Percentiles rank a stretch among this genome's conserved stretches.
Conservation (phyloP, 2,329 filamentous ascomycete genomes). For the Canariomyces notabilis region DNA sequence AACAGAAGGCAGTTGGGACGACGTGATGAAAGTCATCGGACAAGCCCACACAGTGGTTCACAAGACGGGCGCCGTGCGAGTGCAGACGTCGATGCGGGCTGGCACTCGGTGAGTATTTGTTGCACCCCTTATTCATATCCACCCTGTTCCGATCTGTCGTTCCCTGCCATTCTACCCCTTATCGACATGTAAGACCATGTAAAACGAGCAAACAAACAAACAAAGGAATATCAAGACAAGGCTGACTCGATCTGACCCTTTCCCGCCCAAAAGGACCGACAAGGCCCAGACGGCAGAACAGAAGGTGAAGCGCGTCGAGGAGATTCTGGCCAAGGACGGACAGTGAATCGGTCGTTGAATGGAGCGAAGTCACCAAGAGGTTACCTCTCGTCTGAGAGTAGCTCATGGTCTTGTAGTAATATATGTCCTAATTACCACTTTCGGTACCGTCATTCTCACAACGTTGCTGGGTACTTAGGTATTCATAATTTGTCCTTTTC, state of each 20-base stretch:
- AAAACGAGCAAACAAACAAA: too few relatives aligned
- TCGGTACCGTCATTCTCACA: too few relatives aligned
- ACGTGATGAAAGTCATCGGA: constrained; percentile 79
- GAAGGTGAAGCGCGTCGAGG: constrained; percentile 63
- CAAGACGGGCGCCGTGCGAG: constrained; percentile 67
- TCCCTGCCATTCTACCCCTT: too few relatives aligned
- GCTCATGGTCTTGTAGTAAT: too few relatives aligned
- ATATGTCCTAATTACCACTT: too few relatives aligned
- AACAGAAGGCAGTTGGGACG: constrained; percentile 84
- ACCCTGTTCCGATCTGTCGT: too few relatives aligned
- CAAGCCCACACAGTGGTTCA: constrained; percentile 78
- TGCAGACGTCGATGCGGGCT: constrained; percentile 84
- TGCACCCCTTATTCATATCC: too few relatives aligned
- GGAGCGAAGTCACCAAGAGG: too few relatives aligned
- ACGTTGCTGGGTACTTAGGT: too few relatives aligned
- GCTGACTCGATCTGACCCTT: background rate
- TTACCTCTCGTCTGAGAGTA: too few relatives aligned
- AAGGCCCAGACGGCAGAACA: constrained; percentile 77
- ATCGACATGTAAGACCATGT: too few relatives aligned
- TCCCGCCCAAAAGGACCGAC: constrained; percentile 58
- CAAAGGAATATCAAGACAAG: background rate
- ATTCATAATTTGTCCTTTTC: too few relatives aligned
- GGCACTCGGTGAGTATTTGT: constrained; percentile 61
- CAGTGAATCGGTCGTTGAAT: constrained; percentile 3
- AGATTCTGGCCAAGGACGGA: constrained; percentile 37